Evolutionary conservation across 495 filamentous ascomycete genomes (phyloP).

Genomic region (Xylaria scruposa): DNA sequence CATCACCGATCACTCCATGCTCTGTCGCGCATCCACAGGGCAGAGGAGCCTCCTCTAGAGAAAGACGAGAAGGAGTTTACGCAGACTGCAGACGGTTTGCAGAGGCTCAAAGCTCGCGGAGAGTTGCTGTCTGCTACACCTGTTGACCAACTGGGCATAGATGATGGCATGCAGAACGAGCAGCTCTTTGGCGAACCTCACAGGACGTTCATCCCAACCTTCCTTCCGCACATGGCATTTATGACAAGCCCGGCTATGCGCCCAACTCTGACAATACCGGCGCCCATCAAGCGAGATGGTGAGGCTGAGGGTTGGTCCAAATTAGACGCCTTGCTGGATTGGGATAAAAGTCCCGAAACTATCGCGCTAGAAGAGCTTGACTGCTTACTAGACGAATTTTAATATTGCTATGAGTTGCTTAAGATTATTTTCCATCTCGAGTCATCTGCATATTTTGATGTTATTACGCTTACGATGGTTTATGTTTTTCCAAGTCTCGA

Average conservation of each 20-base stretch:
- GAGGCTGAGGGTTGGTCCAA: conserved; percentile 59
- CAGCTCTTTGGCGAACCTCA: conserved; percentile 58
- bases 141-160: conserved; percentile 54
- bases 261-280: conserved; percentile 47
- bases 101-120: conserved; percentile 70
- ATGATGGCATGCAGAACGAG: conserved; percentile 57
- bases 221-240: conserved; percentile 44
- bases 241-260: conserved; percentile 53
- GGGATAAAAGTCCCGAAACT: conserved; percentile 83
- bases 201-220: conserved; percentile 40
- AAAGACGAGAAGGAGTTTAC: conserved; percentile 97
- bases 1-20: conserved; percentile 49
- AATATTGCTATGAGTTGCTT: conserved; percentile 33
- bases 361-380: conserved; percentile 94
- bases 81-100: conserved; percentile 86
- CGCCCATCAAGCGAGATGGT: conserved; percentile 54
- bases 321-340: conserved; percentile 61
- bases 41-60: conserved; percentile 85
- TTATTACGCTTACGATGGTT: conserved; percentile 2
- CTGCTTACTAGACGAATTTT: conserved; percentile 78
- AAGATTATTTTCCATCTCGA: not conserved
- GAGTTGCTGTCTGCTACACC: conserved; percentile 52
- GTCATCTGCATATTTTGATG: conserved; percentile 22
- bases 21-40: conserved; percentile 68
- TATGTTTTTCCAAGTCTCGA: not conserved